These are phyloP conservation scores for Hymenoscyphus occultus DNA, from an alignment of 2,329 filamentous ascomycete species.

Conservation along the genomic window DNA sequence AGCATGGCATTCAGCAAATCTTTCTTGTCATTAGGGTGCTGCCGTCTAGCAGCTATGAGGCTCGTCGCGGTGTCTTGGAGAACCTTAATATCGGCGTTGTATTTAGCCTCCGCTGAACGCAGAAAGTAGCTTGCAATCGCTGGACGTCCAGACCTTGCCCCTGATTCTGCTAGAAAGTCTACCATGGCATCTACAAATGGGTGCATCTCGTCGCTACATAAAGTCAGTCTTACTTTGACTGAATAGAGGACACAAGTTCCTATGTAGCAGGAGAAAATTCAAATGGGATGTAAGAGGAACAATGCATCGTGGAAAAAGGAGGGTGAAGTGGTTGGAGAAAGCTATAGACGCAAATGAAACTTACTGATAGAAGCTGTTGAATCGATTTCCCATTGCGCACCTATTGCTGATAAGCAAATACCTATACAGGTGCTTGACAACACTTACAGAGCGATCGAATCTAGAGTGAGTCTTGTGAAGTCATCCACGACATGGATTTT, in stretches of 20 bases:
- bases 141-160: conserved; percentile 48
- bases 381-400: conserved; percentile 72
- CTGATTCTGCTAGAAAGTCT: conserved; percentile 57
- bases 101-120: conserved; percentile 44
- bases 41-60: conserved; percentile 57
- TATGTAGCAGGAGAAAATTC: too few species aligned
- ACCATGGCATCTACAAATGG: conserved; percentile 69
- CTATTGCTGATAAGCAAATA: background rate
- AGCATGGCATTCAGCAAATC: conserved; percentile 72
- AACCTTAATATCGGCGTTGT: conserved; percentile 51
- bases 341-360: background rate
- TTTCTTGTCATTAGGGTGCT: conserved; percentile 55
- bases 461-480: conserved; percentile 68
- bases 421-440: background rate
- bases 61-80: conserved; percentile 55
- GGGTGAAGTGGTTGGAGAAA: background rate
- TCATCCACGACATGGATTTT: conserved; percentile 62
- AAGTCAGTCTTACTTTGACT: background rate
- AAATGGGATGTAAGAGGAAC: background rate
- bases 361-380: conserved; percentile 68
- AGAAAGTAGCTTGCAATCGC: conserved; percentile 49
- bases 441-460: conserved; percentile 60
- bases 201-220: conserved; percentile 54
- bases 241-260: too few species aligned
- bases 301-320: background rate